phyloP scores from a whole-genome alignment of 306 rosid genomes.

The Medicago lupulina region DNA sequence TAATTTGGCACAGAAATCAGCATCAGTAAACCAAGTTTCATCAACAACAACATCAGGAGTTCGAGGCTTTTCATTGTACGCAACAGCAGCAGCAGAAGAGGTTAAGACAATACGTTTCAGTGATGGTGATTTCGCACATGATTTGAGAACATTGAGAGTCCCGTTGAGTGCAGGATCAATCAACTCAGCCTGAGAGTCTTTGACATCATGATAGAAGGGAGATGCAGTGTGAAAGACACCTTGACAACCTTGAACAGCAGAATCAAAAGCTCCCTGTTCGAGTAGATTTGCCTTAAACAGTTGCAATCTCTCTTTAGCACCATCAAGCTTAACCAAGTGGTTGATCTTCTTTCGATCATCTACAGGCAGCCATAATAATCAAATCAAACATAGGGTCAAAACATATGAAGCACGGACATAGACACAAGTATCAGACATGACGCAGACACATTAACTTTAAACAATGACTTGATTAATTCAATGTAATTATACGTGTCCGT shows the following conservation, averaged over 20 bases:
- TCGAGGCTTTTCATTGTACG: slow-evolving; percentile 34
- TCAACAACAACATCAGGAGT: slow-evolving; percentile 46
- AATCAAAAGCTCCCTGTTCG: slow-evolving; percentile 64
- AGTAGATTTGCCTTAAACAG: slow-evolving; percentile 55
- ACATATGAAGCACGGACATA: no score
- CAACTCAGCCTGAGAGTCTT: no score
- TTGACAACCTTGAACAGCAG: slow-evolving; percentile 53
- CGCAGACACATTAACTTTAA: no score
- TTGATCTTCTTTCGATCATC: slow-evolving; percentile 46
- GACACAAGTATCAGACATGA: no score
- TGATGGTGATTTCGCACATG: no score
- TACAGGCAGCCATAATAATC: no score
- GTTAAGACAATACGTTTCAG: slow-evolving; percentile 31
- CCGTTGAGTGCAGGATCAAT: no score
- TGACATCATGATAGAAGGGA: slow-evolving; percentile 32
- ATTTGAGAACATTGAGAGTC: no score
- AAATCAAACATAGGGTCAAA: no score
- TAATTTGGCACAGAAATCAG: slow-evolving; percentile 28
- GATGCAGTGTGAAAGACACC: slow-evolving; percentile 68
- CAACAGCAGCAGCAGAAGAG: slow-evolving; percentile 44
- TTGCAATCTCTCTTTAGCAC: slow-evolving; percentile 63
- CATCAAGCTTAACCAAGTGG: slow-evolving; percentile 55
- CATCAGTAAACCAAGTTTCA: slow-evolving; percentile 51
- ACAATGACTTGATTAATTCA: no score
- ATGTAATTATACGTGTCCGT: no score